Conservation (phyloP, 1,284 basidiomycete species). For the Ganoderma lingzhi region DNA sequence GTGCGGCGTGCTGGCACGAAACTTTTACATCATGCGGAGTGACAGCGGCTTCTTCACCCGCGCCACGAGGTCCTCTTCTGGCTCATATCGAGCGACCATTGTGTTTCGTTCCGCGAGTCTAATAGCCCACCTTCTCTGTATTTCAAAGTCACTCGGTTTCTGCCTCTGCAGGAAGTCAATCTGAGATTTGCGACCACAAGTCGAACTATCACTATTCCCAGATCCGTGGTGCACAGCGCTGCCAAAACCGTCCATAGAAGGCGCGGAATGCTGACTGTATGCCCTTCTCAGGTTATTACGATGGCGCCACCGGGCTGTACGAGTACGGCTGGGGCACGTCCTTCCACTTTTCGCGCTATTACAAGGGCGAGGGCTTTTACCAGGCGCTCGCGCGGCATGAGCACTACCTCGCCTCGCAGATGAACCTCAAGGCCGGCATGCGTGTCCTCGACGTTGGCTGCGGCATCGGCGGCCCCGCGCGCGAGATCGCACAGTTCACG, state of each 20-base stretch:
- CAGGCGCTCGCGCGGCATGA: slow-evolving; percentile 94
- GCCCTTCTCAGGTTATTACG: slow-evolving; percentile 84
- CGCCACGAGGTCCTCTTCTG: neutral
- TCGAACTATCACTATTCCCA: neutral
- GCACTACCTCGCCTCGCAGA: slow-evolving; percentile 93
- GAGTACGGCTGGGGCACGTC: slow-evolving; percentile 95
- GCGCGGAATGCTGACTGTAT: neutral
- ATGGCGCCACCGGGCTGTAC: slow-evolving; percentile 96
- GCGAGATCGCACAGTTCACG: slow-evolving; percentile 93
- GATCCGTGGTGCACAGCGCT: neutral
- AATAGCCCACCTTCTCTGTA: neutral
- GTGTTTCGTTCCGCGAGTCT: neutral
- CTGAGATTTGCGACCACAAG: neutral
- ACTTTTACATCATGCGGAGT: neutral
- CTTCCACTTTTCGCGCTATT: slow-evolving; percentile 99
- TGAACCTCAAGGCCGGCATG: slow-evolving; percentile 89
- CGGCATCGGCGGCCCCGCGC: slow-evolving; percentile 96
- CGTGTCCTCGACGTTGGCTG: slow-evolving; percentile 98
- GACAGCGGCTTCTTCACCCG: neutral
- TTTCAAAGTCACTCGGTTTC: neutral
- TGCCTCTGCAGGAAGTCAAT: neutral
- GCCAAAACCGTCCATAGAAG: slow-evolving; percentile 10
- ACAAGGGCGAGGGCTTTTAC: slow-evolving; percentile 91
- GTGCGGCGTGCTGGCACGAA: neutral
- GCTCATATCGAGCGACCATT: neutral